phyloP scores from a whole-genome alignment of 2,329 filamentous ascomycete genomes.

The Aureobasidium melanogenum region DNA sequence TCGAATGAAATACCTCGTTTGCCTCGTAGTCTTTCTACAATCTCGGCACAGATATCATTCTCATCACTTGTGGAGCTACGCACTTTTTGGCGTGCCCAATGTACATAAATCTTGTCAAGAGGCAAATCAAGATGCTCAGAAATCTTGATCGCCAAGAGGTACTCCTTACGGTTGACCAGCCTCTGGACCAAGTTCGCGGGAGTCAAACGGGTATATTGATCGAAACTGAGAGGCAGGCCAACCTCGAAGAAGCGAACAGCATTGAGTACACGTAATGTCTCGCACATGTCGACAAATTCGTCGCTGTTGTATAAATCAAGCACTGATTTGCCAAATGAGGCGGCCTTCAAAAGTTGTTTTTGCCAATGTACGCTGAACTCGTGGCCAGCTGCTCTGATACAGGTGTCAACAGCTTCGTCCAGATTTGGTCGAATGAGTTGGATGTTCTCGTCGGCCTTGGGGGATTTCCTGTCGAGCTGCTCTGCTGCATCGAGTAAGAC shows the following conservation, averaged over 20 bases:
- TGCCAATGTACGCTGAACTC: slow-evolving; percentile 90
- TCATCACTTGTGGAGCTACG: slow-evolving; percentile 77
- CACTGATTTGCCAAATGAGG: slow-evolving; percentile 95
- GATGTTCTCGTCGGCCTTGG: slow-evolving; percentile 95
- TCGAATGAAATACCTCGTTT: slow-evolving; percentile 95
- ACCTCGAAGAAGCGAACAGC: slow-evolving; percentile 87
- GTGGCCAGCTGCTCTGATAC: slow-evolving; percentile 84
- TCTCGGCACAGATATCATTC: slow-evolving; percentile 73
- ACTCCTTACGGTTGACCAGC: slow-evolving; percentile 81
- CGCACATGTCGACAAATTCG: slow-evolving; percentile 97
- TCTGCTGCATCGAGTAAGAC: slow-evolving; percentile 90
- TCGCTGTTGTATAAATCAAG: slow-evolving; percentile 96
- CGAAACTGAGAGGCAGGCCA: slow-evolving; percentile 81
- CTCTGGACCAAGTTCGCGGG: slow-evolving; percentile 81
- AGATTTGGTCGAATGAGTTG: slow-evolving; percentile 83
- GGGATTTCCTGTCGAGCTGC: slow-evolving; percentile 84
- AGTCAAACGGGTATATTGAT: slow-evolving; percentile 85
- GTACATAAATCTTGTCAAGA: slow-evolving; percentile 84
- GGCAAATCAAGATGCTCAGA: slow-evolving; percentile 80
- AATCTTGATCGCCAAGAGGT: slow-evolving; percentile 79
- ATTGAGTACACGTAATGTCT: slow-evolving; percentile 84
- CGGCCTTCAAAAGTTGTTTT: slow-evolving; percentile 89
- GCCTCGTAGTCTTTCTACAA: slow-evolving; percentile 77
- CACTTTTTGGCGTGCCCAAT: slow-evolving; percentile 95
- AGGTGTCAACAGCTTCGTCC: slow-evolving; percentile 87